Conservation (phyloP, 2,329 filamentous ascomycete species). For the Neonectria sp. region DNA sequence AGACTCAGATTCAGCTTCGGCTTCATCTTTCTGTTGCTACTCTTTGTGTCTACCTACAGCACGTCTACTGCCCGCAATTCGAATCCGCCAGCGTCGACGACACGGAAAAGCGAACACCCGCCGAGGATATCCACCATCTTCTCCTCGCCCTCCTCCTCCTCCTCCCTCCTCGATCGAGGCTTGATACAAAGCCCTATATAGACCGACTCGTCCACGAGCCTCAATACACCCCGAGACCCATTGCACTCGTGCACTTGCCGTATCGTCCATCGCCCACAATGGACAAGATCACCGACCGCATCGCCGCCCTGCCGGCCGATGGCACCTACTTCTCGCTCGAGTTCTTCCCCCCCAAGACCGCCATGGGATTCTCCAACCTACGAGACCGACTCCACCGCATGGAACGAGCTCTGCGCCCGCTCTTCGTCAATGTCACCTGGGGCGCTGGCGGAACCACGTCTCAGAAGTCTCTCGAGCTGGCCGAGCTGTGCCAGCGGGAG, state of each 20-base stretch:
- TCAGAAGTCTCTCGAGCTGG: constrained; percentile 91
- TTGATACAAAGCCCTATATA: not conserved
- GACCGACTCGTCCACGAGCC: not conserved
- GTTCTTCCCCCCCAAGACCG: constrained; percentile 98
- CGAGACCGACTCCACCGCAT: constrained; percentile 95
- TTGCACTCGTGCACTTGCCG: constrained; percentile 17
- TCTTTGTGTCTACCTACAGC: not conserved
- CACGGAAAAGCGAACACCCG: constrained; percentile 24
- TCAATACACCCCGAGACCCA: not conserved
- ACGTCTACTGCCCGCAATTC: not conserved
- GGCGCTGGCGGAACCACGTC: constrained; percentile 95
- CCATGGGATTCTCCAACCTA: constrained; percentile 95
- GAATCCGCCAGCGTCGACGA: constrained; percentile 9
- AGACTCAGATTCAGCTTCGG: not conserved
- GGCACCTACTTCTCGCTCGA: constrained; percentile 95
- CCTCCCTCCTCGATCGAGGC: constrained; percentile 8
- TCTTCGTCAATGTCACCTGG: constrained; percentile 99
- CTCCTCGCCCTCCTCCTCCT: constrained; percentile 5
- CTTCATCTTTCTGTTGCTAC: not conserved
- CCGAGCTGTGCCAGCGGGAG: constrained; percentile 94
- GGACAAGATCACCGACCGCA: constrained; percentile 96
- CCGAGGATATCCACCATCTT: constrained; percentile 36
- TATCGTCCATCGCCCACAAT: constrained; percentile 58
- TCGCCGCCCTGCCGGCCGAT: constrained; percentile 87
- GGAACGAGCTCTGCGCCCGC: constrained; percentile 89